A percentile compares a stretch with the other conserved stretches of the same genome.
Evolutionary conservation across 306 rosid genomes (phyloP).

Genomic region (Ormosia semicastrata): DNA sequence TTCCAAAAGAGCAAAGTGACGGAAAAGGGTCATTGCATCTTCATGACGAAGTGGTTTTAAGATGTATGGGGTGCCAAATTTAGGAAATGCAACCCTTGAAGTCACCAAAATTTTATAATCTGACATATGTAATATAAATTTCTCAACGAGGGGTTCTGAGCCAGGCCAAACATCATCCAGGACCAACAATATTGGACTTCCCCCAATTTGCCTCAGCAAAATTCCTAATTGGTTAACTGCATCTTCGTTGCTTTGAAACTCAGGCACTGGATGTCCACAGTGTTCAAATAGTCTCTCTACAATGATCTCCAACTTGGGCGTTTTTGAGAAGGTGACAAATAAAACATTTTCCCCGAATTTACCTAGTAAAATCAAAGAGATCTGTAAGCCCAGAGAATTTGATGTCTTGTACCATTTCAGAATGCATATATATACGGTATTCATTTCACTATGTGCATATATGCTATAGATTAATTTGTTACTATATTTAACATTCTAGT

Average conservation of each 20-base stretch:
- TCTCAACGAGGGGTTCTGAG: not conserved
- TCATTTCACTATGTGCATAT: not conserved
- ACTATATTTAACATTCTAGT: not conserved
- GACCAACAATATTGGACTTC: not conserved
- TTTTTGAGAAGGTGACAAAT: constrained; percentile 32
- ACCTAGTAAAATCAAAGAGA: constrained; percentile 22
- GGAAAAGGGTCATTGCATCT: constrained; percentile 44
- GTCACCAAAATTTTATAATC: constrained; percentile 50
- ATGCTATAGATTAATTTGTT: not conserved
- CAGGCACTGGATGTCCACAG: constrained; percentile 9
- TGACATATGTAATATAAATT: not conserved
- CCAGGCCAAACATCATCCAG: not conserved
- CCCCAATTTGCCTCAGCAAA: not conserved
- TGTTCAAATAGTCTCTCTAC: constrained; percentile 21
- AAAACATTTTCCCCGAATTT: constrained; percentile 34
- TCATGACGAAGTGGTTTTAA: constrained; percentile 23
- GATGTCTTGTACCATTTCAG: not conserved
- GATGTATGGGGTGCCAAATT: constrained; percentile 1
- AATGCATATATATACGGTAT: not conserved
- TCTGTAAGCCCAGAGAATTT: not conserved
- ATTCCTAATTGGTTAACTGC: constrained; percentile 10
- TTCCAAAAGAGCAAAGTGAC: constrained; percentile 23
- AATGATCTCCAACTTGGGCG: constrained; percentile 33
- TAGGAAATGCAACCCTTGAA: constrained; percentile 37
- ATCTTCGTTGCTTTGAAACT: constrained; percentile 24